phyloP scores from a whole-genome alignment of 2,329 filamentous ascomycete genomes.

The Fusarium sp. region DNA sequence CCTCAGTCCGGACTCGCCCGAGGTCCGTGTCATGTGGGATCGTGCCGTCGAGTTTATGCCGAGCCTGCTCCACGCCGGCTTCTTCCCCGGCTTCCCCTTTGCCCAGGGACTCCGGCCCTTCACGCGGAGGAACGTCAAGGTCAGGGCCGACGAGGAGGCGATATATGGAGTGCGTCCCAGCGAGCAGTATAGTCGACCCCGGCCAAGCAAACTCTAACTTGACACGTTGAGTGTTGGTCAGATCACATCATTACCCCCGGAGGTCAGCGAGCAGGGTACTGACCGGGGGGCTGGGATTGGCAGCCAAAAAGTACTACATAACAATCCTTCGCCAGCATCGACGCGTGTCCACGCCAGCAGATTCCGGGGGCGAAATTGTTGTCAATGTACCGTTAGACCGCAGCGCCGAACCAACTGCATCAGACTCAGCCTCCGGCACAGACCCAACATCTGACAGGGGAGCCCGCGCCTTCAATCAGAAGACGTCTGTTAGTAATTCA shows the following conservation, averaged over 20 bases:
- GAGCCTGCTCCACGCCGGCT: not conserved
- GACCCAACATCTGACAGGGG: not conserved
- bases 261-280: not conserved
- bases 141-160: not conserved
- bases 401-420: not conserved
- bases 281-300: not conserved
- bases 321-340: not conserved
- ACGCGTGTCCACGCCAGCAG: not conserved
- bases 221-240: not conserved
- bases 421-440: not conserved
- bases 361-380: not conserved
- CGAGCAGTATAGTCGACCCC: not conserved
- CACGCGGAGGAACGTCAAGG: not conserved
- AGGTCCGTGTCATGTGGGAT: not conserved
- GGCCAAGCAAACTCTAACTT: not conserved
- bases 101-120: constrained; percentile 5
- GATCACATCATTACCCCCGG: not conserved
- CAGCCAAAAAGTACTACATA: not conserved
- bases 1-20: not conserved
- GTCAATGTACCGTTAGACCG: not conserved
- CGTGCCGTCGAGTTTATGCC: constrained; percentile 1
- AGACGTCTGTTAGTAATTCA: not conserved
- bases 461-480: not conserved
- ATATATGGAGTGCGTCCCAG: not conserved
- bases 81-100: not conserved